These are phyloP conservation scores for Russula sp. DNA, from an alignment of 768 basidiomycete genomes.

Conservation along the genomic window DNA sequence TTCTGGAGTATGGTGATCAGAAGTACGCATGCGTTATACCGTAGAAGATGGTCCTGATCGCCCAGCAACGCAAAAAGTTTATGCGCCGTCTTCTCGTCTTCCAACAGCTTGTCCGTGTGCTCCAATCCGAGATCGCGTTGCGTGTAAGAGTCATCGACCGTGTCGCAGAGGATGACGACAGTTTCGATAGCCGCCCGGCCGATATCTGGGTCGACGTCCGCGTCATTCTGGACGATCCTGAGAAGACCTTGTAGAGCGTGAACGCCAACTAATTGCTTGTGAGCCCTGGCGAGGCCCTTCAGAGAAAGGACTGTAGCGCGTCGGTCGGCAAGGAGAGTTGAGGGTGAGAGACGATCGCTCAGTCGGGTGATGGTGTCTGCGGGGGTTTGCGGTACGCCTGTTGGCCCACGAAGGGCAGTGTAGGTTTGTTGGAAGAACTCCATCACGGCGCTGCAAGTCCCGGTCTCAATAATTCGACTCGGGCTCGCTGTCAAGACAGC, in stretches of 20 bases:
- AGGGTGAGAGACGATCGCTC: slow-evolving; percentile 87
- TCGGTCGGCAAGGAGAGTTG: slow-evolving; percentile 84
- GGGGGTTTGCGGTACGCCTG: slow-evolving; percentile 79
- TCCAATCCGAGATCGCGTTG: slow-evolving; percentile 73
- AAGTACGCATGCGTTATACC: slow-evolving; percentile 80
- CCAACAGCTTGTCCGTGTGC: slow-evolving; percentile 78
- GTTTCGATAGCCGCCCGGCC: slow-evolving; percentile 93
- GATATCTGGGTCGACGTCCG: slow-evolving; percentile 86
- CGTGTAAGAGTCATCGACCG: slow-evolving; percentile 49
- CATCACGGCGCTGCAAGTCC: slow-evolving; percentile 43
- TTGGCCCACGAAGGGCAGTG: slow-evolving; percentile 79
- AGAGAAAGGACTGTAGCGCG: slow-evolving; percentile 90
- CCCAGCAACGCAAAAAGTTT: slow-evolving; percentile 73
- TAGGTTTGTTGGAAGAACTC: slow-evolving; percentile 86
- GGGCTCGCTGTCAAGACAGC: background rate
- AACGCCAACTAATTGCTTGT: slow-evolving; percentile 84
- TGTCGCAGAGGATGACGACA: slow-evolving; percentile 78
- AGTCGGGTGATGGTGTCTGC: slow-evolving; percentile 84
- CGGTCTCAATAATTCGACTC: background rate
- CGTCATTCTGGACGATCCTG: slow-evolving; percentile 80
- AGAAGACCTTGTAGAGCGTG: slow-evolving; percentile 74
- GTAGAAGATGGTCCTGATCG: slow-evolving; percentile 76
- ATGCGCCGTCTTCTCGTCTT: slow-evolving; percentile 67
- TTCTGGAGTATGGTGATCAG: slow-evolving; percentile 78
- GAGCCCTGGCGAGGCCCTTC: slow-evolving; percentile 89